These are phyloP conservation scores for Oldenlandia corymbosa DNA, from an alignment of 257 asterid species.

Conservation along the genomic window DNA sequence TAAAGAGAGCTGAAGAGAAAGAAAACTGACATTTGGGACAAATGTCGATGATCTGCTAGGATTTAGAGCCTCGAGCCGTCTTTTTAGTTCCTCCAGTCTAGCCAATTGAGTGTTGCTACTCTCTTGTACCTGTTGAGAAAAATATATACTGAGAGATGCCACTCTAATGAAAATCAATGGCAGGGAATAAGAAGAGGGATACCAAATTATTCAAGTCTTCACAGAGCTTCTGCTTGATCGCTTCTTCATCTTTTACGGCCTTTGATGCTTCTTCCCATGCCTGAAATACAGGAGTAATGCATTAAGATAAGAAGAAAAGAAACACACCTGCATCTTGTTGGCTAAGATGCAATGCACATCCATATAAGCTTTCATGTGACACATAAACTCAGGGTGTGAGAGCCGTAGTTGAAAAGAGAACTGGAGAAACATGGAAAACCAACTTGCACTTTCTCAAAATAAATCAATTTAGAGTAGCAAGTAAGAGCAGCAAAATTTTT, in stretches of 20 bases:
- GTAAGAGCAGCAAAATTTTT: no score
- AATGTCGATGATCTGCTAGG: constrained; percentile 62
- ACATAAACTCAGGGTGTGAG: not conserved
- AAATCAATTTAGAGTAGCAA: not conserved
- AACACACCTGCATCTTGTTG: not conserved
- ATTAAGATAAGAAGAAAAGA: constrained; percentile 6
- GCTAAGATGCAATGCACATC: not conserved
- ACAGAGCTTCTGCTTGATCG: constrained; percentile 60
- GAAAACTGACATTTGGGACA: constrained; percentile 40
- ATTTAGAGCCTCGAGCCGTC: constrained; percentile 79
- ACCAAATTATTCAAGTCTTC: constrained; percentile 71
- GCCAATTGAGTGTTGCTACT: constrained; percentile 66
- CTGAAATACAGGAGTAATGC: constrained; percentile 27
- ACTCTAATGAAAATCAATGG: not conserved
- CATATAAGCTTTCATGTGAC: not conserved
- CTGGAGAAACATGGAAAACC: not conserved
- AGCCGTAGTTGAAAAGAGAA: not conserved
- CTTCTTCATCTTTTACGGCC: constrained; percentile 75
- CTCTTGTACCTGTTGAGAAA: constrained; percentile 64
- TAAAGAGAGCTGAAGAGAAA: constrained; percentile 15
- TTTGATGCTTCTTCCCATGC: constrained; percentile 76
- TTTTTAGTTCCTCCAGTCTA: constrained; percentile 88
- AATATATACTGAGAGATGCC: not conserved
- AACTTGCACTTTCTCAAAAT: not conserved
- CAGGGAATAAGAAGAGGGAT: constrained; percentile 12